Evolutionary conservation across 1,284 basidiomycete genomes (phyloP).

Genomic region (Omphalotus olearius): DNA sequence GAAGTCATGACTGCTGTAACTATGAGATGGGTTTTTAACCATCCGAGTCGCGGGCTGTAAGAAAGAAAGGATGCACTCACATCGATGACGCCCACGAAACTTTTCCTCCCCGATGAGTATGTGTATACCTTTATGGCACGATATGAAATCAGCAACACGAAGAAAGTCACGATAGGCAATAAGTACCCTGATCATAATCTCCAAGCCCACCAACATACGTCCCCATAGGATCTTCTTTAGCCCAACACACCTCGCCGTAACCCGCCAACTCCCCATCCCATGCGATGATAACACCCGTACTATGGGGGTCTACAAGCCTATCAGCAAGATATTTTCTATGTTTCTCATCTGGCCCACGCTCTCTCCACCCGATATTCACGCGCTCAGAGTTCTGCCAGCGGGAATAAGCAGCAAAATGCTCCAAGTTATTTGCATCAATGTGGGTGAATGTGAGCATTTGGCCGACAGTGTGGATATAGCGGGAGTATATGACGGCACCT

Average conservation of each 20-base stretch:
- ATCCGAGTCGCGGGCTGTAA: background rate
- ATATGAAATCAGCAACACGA: background rate
- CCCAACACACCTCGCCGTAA: constrained; percentile 18
- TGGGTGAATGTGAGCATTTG: constrained; percentile 16
- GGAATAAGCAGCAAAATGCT: constrained; percentile 15
- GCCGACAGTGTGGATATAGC: constrained; percentile 14
- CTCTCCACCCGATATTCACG: constrained; percentile 18
- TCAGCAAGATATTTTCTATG: constrained; percentile 15
- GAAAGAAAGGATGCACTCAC: constrained; percentile 6
- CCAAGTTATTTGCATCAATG: constrained; percentile 16
- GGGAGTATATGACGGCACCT: constrained; percentile 15
- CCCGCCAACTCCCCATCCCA: constrained; percentile 17
- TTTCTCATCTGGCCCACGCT: constrained; percentile 16
- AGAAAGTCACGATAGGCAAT: background rate
- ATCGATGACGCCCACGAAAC: constrained; percentile 16
- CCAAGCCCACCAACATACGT: constrained; percentile 18
- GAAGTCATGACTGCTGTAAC: constrained; percentile 19
- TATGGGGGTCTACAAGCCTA: constrained; percentile 15
- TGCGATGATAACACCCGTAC: constrained; percentile 15
- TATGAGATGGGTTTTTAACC: background rate
- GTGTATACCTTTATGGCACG: constrained; percentile 14
- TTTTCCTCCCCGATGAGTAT: constrained; percentile 18
- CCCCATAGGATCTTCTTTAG: constrained; percentile 18
- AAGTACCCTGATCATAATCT: constrained; percentile 18
- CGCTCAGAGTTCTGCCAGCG: constrained; percentile 18